Conservation (phyloP, 2,329 filamentous ascomycete species). For the Helminthosporium solani region DNA sequence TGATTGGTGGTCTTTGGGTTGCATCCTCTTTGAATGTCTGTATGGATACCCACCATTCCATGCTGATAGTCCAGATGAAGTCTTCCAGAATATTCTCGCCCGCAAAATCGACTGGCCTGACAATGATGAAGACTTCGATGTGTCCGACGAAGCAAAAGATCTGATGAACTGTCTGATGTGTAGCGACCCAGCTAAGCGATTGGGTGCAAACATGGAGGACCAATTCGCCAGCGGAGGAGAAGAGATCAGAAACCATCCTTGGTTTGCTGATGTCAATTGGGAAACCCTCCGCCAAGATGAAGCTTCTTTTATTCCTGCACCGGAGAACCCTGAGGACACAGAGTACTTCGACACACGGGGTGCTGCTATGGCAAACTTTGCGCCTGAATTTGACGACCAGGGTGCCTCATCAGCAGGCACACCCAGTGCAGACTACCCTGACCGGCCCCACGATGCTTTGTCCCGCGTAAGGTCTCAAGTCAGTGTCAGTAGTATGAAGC, state of each 20-base stretch:
- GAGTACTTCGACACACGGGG: constrained; percentile 96
- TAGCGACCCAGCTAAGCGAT: constrained; percentile 74
- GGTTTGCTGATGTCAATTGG: constrained; percentile 89
- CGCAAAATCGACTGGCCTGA: constrained; percentile 92
- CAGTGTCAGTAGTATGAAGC: constrained; percentile 77
- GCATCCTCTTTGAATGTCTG: constrained; percentile 94
- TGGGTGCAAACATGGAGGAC: constrained; percentile 83
- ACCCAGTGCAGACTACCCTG: constrained; percentile 74
- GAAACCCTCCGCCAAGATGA: constrained; percentile 89
- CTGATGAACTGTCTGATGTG: constrained; percentile 91
- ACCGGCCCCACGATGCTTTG: constrained; percentile 90
- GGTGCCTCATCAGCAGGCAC: constrained; percentile 69
- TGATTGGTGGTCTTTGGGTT: constrained; percentile 99
- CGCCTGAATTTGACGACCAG: constrained; percentile 92
- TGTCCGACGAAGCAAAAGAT: constrained; percentile 87
- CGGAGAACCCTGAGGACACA: constrained; percentile 93
- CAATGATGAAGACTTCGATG: constrained; percentile 68
- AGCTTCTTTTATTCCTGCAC: constrained; percentile 89
- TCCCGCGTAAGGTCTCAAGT: constrained; percentile 86
- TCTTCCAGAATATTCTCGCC: constrained; percentile 93
- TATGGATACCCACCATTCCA: constrained; percentile 95
- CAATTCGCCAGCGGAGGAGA: constrained; percentile 81
- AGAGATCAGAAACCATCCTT: constrained; percentile 85
- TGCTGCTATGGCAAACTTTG: constrained; percentile 87
- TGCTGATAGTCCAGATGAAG: constrained; percentile 82